Evolutionary conservation across 768 basidiomycete genomes (phyloP).

Genomic region (Coprinopsis strossmayeri): DNA sequence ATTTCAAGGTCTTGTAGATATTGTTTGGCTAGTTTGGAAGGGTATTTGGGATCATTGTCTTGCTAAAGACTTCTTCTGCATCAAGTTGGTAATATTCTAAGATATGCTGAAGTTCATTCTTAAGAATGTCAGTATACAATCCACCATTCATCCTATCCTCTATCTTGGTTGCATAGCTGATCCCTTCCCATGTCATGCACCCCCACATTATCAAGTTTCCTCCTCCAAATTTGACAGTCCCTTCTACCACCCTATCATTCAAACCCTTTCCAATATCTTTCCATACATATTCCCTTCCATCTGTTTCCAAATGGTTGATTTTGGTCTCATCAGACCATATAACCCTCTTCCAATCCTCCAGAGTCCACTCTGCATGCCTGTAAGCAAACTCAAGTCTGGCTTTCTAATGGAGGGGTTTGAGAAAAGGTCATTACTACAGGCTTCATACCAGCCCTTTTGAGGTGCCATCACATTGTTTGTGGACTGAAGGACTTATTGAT

Average conservation of each 20-base stretch:
- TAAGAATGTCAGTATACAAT: conserved; percentile 17
- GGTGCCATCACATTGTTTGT: too few species aligned
- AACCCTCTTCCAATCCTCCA: conserved; percentile 10
- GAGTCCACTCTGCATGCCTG: conserved; percentile 8
- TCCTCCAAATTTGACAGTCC: conserved; percentile 20
- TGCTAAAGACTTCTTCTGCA: conserved; percentile 21
- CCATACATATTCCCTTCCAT: conserved; percentile 10
- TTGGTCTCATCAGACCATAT: conserved; percentile 11
- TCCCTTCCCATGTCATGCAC: conserved; percentile 19
- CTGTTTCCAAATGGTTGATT: conserved; percentile 10
- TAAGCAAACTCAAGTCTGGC: conserved; percentile 5
- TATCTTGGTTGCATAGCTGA: conserved; percentile 13
- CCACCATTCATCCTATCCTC: conserved; percentile 20
- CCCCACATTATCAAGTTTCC: conserved; percentile 22
- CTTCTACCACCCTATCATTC: conserved; percentile 10
- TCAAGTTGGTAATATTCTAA: not conserved
- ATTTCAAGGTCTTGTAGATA: conserved; percentile 24
- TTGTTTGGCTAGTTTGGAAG: conserved; percentile 14
- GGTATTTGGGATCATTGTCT: conserved; percentile 32
- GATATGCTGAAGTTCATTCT: conserved; percentile 11
- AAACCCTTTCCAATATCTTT: conserved; percentile 18
- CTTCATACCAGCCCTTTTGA: too few species aligned
- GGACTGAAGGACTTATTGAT: too few species aligned
- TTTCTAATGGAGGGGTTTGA: not conserved
- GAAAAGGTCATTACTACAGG: not conserved